These are phyloP conservation scores for Xylariomycetidae sp. DNA, from an alignment of 2,329 filamentous ascomycete species.

Conservation along the genomic window DNA sequence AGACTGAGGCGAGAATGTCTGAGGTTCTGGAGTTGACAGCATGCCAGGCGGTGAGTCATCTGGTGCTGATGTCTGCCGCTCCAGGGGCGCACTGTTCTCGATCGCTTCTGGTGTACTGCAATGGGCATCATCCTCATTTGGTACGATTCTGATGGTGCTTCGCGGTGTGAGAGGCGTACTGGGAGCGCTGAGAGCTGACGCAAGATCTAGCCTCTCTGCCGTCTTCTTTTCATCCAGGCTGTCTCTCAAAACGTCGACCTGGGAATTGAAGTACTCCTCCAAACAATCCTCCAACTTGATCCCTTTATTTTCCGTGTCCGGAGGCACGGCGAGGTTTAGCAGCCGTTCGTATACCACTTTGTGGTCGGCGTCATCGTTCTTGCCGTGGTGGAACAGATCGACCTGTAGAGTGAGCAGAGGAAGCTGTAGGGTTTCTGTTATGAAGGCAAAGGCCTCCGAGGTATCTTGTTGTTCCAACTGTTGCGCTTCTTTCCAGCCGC, in stretches of 20 bases:
- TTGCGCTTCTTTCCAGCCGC: conserved; percentile 82
- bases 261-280: conserved; percentile 91
- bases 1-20: conserved; percentile 11
- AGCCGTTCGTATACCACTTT: conserved; percentile 90
- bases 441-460: conserved; percentile 92
- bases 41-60: too few species aligned
- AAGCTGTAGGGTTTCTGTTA: conserved; percentile 83
- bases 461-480: conserved; percentile 84
- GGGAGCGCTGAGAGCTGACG: conserved; percentile 22
- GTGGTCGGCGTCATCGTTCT: conserved; percentile 81
- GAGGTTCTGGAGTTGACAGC: conserved; percentile 11
- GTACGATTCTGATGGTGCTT: conserved; percentile 31
- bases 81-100: conserved; percentile 18
- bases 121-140: conserved; percentile 14
- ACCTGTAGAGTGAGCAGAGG: conserved; percentile 88
- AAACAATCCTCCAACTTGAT: conserved; percentile 87
- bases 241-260: conserved; percentile 82
- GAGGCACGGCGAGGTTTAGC: conserved; percentile 84
- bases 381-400: conserved; percentile 89
- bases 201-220: conserved; percentile 29
- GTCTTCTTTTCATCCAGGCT: conserved; percentile 46
- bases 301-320: conserved; percentile 62
- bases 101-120: too few species aligned
- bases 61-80: conserved; percentile 28
- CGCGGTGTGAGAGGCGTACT: conserved; percentile 20